These are phyloP conservation scores for Xylaria sp. DNA, from an alignment of 2,329 filamentous ascomycete species.

Conservation along the genomic window DNA sequence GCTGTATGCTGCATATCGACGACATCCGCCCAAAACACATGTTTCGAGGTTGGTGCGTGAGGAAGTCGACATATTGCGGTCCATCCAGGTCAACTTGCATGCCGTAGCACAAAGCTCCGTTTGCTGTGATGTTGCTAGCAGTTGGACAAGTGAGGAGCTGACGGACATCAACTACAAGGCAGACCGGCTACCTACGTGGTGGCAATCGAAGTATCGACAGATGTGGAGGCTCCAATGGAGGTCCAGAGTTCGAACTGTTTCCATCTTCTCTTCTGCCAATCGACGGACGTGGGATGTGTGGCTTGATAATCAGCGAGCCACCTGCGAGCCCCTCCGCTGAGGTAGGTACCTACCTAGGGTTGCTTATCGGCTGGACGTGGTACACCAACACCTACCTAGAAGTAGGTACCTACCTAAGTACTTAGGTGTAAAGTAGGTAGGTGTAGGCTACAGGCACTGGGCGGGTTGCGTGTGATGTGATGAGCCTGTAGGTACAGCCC, in stretches of 20 bases:
- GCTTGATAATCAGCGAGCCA: slow-evolving; percentile 22
- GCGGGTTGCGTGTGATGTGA: too few relatives aligned
- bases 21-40: too few relatives aligned
- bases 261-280: slow-evolving; percentile 5
- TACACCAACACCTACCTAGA: too few relatives aligned
- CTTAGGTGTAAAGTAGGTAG: not conserved
- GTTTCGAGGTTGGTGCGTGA: not conserved
- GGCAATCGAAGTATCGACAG: too few relatives aligned
- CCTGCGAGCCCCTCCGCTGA: not conserved
- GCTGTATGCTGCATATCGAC: too few relatives aligned
- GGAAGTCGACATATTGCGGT: not conserved
- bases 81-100: not conserved
- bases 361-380: too few relatives aligned
- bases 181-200: not conserved
- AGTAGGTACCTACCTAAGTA: not conserved
- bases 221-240: not conserved
- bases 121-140: not conserved
- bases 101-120: not conserved
- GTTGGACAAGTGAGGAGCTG: not conserved
- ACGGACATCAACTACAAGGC: not conserved
- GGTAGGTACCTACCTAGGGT: not conserved
- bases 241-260: not conserved
- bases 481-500: too few relatives aligned
- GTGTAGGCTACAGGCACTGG: too few relatives aligned
- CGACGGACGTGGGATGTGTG: not conserved